Conservation (phyloP, 306 rosid species). For the Mucuna pruriens region DNA sequence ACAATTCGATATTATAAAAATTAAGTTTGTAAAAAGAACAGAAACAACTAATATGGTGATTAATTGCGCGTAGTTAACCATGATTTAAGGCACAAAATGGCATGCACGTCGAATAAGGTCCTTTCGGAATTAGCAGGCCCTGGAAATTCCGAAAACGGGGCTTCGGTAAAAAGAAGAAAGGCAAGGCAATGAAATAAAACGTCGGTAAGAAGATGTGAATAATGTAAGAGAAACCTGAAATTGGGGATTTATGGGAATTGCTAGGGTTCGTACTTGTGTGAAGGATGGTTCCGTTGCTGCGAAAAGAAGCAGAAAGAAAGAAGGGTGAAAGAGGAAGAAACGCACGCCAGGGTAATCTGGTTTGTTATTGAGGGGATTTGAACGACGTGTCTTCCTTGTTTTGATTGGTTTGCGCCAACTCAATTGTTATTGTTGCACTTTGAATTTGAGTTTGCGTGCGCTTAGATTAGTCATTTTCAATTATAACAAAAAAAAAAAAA, state of each 20-base stretch:
- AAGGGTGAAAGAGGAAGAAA: neutral
- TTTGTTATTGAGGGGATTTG: neutral
- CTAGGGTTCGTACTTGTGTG: conserved; percentile 3
- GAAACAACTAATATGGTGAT: conserved; percentile 12
- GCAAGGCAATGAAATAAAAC: neutral
- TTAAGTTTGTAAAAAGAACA: neutral
- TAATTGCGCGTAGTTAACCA: conserved; percentile 2
- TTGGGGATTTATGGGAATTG: neutral
- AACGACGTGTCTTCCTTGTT: neutral
- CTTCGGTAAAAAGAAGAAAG: neutral
- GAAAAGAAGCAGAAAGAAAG: neutral
- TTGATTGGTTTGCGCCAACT: conserved; percentile 15
- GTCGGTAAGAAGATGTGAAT: neutral
- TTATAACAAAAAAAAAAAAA: too few relatives aligned
- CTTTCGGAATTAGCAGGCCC: neutral
- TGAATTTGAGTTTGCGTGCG: neutral
- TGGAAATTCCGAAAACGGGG: neutral
- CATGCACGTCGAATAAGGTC: neutral
- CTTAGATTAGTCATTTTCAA: neutral
- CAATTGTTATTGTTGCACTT: neutral
- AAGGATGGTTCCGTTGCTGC: neutral
- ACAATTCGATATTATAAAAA: neutral
- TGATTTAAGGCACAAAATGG: neutral
- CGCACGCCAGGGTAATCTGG: neutral
- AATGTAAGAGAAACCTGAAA: conserved; percentile 5